Base-by-base conservation (phyloP, 306 rosid genomes). In the Cicer yamashitae region DNA sequence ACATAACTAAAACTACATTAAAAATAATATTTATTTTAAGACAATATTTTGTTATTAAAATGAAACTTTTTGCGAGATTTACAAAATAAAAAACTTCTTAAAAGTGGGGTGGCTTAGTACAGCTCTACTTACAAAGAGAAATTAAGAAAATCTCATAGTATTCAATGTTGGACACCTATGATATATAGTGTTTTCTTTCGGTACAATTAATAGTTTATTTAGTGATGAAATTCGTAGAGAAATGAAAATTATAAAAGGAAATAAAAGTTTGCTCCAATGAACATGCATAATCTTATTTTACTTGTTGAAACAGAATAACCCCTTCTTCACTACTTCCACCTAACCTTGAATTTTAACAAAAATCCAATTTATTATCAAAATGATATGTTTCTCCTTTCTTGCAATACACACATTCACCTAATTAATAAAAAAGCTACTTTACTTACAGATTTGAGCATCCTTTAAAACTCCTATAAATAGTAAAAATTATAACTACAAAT, bases 251-350 rank as follows among this genome's bases (percentile, higher is more conserved):
- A 15, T 7, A 1, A 8, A 65, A 73, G 1, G 6, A 48, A 46
- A 25, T 7, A 39, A 47, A 38, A 22, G 2, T 57, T 38, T 77
- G 25, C 46, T 73, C 77, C 69, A 82, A 78, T 78, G 40, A 82
- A 58, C 46, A 7, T 61, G 4, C 68, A 51, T 17, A 73, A 4
- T n/a, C 72, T 30, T 7, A 22, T 14, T 44, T 80, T 74, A 73
- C 81, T 62, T 73, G 67, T 37, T 45, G 68, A 80, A 71, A 61
- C 5, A 65, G 70, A 63, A 13, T 57, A 75, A 75, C 59, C 75
- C 83, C 72, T 79, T 11, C 73, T 79, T 79, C 82, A 58, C 65
- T 40, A 71, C 71, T 76, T 76, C 60, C 56, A 83, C 84, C 84
- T 70, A 83, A 78, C 73, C 20, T 1, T 40, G 73, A 78, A 74